A percentile compares a stretch with the other conserved stretches of the same genome.
Evolutionary conservation across 768 basidiomycete species (phyloP).

Genomic region (Dendrothele bispora): DNA sequence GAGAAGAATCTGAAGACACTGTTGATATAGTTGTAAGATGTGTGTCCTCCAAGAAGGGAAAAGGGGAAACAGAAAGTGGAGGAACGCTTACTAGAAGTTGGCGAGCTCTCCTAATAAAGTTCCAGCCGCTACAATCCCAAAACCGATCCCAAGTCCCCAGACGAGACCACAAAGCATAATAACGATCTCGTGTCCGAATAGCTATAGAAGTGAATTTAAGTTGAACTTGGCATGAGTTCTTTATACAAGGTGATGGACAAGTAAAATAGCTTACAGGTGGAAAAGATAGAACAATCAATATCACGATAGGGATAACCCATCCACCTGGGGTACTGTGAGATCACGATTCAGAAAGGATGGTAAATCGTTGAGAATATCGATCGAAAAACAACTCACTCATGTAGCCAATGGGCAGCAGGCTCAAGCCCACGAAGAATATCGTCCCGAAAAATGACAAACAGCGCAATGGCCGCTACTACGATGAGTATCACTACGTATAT

Average conservation of each 20-base stretch:
- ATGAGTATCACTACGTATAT: slow-evolving; percentile 28
- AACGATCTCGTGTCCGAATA: slow-evolving; percentile 51
- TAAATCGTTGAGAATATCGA: too few relatives aligned
- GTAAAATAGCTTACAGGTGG: slow-evolving; percentile 32
- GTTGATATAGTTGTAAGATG: not conserved
- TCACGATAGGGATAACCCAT: slow-evolving; percentile 54
- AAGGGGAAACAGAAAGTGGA: not conserved
- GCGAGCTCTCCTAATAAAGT: slow-evolving; percentile 64
- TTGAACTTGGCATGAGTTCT: slow-evolving; percentile 63
- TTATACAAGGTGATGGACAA: not conserved
- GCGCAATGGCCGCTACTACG: slow-evolving; percentile 27
- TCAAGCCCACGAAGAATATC: slow-evolving; percentile 50
- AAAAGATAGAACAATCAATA: slow-evolving; percentile 54
- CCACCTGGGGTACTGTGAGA: slow-evolving; percentile 34
- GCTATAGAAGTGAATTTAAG: slow-evolving; percentile 51
- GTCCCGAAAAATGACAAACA: slow-evolving; percentile 43
- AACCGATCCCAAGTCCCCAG: slow-evolving; percentile 52
- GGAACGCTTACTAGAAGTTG: slow-evolving; percentile 53
- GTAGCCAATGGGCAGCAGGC: slow-evolving; percentile 49
- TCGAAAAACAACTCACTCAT: slow-evolving; percentile 30
- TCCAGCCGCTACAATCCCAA: slow-evolving; percentile 60
- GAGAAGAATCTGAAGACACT: slow-evolving; percentile 63
- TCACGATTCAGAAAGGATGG: slow-evolving; percentile 1
- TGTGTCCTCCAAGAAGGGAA: not conserved
- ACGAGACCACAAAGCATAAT: slow-evolving; percentile 41